Conservation (phyloP, 805 yeast species). For the Huiozyma sinensis region DNA sequence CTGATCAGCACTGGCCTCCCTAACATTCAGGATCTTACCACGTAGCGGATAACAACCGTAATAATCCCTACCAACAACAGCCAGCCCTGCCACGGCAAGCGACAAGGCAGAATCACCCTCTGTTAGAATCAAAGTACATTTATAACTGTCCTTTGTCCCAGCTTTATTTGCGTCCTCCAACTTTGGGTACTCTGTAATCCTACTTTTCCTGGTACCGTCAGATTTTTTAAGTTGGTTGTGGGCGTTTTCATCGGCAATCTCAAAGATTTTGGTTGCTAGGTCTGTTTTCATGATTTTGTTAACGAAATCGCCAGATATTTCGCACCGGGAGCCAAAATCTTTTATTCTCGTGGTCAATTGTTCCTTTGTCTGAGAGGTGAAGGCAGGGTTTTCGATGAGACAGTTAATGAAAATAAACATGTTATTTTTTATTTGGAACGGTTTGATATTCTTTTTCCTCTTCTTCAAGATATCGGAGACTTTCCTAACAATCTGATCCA, state of each 20-base stretch:
- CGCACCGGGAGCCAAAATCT: constrained; percentile 81
- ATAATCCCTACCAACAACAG: constrained; percentile 89
- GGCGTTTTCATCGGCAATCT: constrained; percentile 80
- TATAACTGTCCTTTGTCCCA: constrained; percentile 84
- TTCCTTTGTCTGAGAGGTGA: constrained; percentile 95
- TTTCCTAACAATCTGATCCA: constrained; percentile 76
- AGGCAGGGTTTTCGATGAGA: constrained; percentile 91
- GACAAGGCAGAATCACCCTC: constrained; percentile 96
- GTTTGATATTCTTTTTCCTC: constrained; percentile 67
- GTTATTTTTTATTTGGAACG: constrained; percentile 79
- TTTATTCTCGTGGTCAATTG: constrained; percentile 81
- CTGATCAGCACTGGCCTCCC: constrained; percentile 96
- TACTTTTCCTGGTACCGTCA: constrained; percentile 74
- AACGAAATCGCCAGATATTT: constrained; percentile 68
- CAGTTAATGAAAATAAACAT: constrained; percentile 88
- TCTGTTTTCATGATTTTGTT: constrained; percentile 67
- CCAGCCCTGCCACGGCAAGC: constrained; percentile 83
- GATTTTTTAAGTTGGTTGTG: constrained; percentile 77
- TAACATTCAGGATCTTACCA: constrained; percentile 88
- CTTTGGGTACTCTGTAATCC: constrained; percentile 83
- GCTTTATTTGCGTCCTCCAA: constrained; percentile 94
- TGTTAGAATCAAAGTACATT: constrained; percentile 86
- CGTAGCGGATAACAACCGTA: constrained; percentile 93
- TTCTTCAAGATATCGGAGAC: constrained; percentile 62
- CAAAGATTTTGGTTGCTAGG: constrained; percentile 53